These are phyloP conservation scores for Barnettozyma salicaria DNA, from an alignment of 805 yeast genomes.

Conservation along the genomic window DNA sequence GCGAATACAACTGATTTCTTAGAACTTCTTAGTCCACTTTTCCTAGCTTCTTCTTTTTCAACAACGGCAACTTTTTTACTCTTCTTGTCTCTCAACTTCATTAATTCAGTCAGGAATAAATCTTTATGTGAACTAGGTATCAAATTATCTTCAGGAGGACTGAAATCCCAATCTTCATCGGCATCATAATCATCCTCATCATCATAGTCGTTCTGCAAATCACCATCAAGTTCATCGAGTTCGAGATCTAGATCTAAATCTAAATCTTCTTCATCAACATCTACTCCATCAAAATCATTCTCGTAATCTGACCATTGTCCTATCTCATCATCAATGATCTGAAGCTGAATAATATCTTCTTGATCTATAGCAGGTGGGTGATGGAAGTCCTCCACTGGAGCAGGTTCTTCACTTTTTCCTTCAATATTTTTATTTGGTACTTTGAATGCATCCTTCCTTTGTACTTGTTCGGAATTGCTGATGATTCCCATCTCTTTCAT, in stretches of 20 bases:
- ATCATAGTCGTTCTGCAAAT: conserved; percentile 30
- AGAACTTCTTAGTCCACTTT: conserved; percentile 8
- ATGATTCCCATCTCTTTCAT: conserved; percentile 32
- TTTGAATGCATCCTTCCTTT: neutral
- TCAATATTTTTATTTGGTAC: too few species aligned
- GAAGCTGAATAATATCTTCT: conserved; percentile 46
- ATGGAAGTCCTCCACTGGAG: too few species aligned
- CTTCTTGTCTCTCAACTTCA: conserved; percentile 17
- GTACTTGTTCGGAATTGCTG: neutral
- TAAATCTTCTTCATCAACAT: conserved; percentile 34
- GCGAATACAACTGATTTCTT: conserved; percentile 53
- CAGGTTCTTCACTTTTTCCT: neutral
- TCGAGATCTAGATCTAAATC: conserved; percentile 38
- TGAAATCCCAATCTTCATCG: conserved; percentile 19
- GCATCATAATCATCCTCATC: conserved; percentile 25
- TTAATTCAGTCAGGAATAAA: conserved; percentile 20
- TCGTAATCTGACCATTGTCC: conserved; percentile 37
- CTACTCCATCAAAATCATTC: conserved; percentile 14
- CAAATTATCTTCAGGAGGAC: conserved; percentile 7
- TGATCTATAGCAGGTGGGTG: conserved; percentile 30
- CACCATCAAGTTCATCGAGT: conserved; percentile 28
- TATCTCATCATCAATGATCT: conserved; percentile 46
- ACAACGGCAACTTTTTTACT: conserved; percentile 13
- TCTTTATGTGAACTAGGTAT: conserved; percentile 20
- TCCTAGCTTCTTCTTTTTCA: neutral